Percentiles rank a stretch among this genome's conserved stretches.
phyloP scores from a whole-genome alignment of 352 stramenopile species.

The Pythium aristosporum region DNA sequence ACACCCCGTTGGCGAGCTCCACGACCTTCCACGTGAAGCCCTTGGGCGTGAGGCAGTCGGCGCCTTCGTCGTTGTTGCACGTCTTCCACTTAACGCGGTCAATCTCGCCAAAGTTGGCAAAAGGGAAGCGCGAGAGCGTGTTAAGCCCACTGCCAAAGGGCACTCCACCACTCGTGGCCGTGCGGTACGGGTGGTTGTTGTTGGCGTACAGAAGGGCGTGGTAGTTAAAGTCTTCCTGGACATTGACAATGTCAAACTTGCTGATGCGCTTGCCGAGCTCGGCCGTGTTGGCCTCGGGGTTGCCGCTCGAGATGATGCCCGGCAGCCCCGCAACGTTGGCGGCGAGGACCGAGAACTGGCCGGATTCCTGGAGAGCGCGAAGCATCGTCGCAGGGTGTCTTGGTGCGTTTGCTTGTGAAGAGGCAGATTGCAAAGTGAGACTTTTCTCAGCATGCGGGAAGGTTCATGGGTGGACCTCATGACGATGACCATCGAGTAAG shows the following conservation, averaged over 20 bases:
- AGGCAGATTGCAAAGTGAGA: conserved; percentile 13
- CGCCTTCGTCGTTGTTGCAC: conserved; percentile 44
- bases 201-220: conserved; percentile 35
- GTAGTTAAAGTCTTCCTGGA: conserved; percentile 28
- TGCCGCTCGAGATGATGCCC: conserved; percentile 43
- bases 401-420: background rate
- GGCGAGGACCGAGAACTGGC: conserved; percentile 39
- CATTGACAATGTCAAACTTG: conserved; percentile 27
- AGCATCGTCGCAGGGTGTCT: conserved; percentile 23
- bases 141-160: conserved; percentile 50
- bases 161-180: conserved; percentile 33
- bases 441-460: background rate
- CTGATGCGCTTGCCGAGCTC: conserved; percentile 47
- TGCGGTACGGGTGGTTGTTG: conserved; percentile 42
- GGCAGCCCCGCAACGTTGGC: conserved; percentile 49
- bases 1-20: conserved; percentile 41
- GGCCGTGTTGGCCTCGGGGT: conserved; percentile 41
- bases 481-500: background rate
- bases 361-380: conserved; percentile 34
- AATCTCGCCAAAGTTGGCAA: conserved; percentile 36
- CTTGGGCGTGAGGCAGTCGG: conserved; percentile 60
- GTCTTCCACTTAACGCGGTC: conserved; percentile 45
- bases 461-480: background rate
- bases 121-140: conserved; percentile 41
- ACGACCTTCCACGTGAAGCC: conserved; percentile 48